A percentile compares a stretch with the other conserved stretches of the same genome.
These are phyloP conservation scores for Crucibulum laeve DNA, from an alignment of 768 basidiomycete genomes.

Conservation along the genomic window DNA sequence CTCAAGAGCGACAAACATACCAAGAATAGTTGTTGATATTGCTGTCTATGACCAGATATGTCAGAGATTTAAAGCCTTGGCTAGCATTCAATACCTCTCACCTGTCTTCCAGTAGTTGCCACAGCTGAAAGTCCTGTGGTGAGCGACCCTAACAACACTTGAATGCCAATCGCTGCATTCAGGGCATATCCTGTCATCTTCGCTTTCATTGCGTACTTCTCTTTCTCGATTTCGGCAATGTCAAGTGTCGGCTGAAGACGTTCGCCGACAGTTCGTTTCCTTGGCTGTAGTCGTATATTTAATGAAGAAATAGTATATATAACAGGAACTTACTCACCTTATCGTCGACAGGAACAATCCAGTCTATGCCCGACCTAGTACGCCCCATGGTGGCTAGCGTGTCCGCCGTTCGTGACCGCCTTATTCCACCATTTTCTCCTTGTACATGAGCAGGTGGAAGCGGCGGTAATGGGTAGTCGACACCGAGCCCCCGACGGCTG, in stretches of 20 bases:
- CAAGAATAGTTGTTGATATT: slow-evolving; percentile 30
- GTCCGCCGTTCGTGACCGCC: slow-evolving; percentile 12
- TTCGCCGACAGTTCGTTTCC: slow-evolving; percentile 39
- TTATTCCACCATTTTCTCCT: neutral
- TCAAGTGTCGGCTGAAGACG: slow-evolving; percentile 51
- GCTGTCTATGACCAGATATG: slow-evolving; percentile 22
- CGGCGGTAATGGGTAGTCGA: slow-evolving; percentile 1
- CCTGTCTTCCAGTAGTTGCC: slow-evolving; percentile 34
- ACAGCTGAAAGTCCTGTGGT: slow-evolving; percentile 61
- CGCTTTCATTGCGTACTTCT: slow-evolving; percentile 45
- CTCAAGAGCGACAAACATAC: slow-evolving; percentile 14
- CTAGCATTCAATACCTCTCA: slow-evolving; percentile 8
- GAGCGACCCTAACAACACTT: slow-evolving; percentile 61
- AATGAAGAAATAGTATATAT: neutral
- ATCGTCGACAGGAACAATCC: slow-evolving; percentile 31
- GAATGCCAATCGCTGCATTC: slow-evolving; percentile 54
- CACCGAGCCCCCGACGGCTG: neutral
- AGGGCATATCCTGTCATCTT: slow-evolving; percentile 28
- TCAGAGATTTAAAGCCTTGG: neutral
- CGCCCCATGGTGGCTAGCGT: slow-evolving; percentile 10
- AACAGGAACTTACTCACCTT: slow-evolving; percentile 12
- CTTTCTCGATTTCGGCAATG: slow-evolving; percentile 39
- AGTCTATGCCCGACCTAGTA: slow-evolving; percentile 32
- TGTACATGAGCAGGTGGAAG: slow-evolving; percentile 1
- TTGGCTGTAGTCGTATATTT: slow-evolving; percentile 6